A percentile compares a stretch with the other conserved stretches of the same genome.
Conservation (phyloP, 345 rosid genomes). For the Cardamine chenopodiifolia region DNA sequence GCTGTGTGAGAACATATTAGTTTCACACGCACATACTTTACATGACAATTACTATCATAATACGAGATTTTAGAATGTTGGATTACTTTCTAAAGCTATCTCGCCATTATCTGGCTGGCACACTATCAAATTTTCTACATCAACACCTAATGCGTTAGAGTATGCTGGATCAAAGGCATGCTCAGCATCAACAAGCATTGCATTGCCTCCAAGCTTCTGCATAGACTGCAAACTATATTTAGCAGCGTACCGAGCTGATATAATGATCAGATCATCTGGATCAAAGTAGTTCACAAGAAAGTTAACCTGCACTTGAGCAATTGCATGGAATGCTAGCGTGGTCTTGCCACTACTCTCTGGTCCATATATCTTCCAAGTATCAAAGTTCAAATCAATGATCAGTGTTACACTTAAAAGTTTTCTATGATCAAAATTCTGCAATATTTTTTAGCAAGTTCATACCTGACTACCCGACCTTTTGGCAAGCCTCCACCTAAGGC, state of each 20-base stretch:
- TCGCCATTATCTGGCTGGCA: conserved; percentile 97
- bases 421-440: neutral
- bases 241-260: conserved; percentile 8
- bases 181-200: conserved; percentile 99
- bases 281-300: conserved; percentile 18
- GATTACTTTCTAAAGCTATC: conserved; percentile 91
- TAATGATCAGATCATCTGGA: conserved; percentile 18
- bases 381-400: neutral
- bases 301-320: conserved; percentile 93
- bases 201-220: conserved; percentile 95
- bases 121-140: conserved; percentile 88
- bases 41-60: neutral
- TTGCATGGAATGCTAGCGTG: conserved; percentile 94
- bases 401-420: neutral
- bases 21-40: neutral
- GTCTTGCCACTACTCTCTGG: conserved; percentile 99
- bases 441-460: conserved; percentile 3
- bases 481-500: conserved; percentile 98
- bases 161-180: conserved; percentile 98
- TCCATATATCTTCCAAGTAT: conserved; percentile 71
- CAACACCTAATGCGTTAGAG: conserved; percentile 90
- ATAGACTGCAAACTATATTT: conserved; percentile 33
- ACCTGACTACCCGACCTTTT: conserved; percentile 93
- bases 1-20: conserved; percentile 53
- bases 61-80: conserved; percentile 10